Evolutionary conservation across 345 rosid species (phyloP).

Genomic region (Dimocarpus longan): DNA sequence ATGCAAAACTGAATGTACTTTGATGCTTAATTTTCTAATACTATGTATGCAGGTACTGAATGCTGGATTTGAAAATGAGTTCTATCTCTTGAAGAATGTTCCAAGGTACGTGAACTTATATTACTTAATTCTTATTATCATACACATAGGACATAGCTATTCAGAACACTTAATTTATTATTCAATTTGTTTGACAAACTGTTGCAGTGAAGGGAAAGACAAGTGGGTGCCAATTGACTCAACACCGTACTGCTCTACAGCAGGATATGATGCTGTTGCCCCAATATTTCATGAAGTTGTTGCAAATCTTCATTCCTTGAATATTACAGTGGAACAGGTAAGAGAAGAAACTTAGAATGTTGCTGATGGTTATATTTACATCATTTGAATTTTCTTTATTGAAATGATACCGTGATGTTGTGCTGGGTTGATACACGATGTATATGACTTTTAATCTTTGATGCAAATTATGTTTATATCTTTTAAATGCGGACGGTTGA

Average conservation of each 20-base stretch:
- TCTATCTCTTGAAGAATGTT: conserved; percentile 71
- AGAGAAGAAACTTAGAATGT: conserved; percentile 5
- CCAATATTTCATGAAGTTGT: conserved; percentile 66
- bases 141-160: neutral
- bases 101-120: conserved; percentile 41
- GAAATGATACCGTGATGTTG: neutral
- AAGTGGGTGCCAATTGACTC: conserved; percentile 84
- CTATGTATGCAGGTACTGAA: conserved; percentile 62
- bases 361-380: conserved; percentile 3
- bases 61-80: conserved; percentile 98
- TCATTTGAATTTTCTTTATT: neutral
- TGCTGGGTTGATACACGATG: neutral
- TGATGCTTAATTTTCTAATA: conserved; percentile 16
- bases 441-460: neutral
- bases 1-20: neutral
- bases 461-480: neutral
- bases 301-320: conserved; percentile 62
- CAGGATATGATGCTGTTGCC: conserved; percentile 70
- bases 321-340: conserved; percentile 89
- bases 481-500: neutral
- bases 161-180: conserved; percentile 2
- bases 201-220: conserved; percentile 77
- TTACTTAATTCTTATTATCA: conserved; percentile 9
- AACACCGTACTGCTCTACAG: conserved; percentile 71
- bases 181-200: conserved; percentile 1